Base-by-base conservation (phyloP, 345 rosid species). In the Conringia planisiliqua region DNA sequence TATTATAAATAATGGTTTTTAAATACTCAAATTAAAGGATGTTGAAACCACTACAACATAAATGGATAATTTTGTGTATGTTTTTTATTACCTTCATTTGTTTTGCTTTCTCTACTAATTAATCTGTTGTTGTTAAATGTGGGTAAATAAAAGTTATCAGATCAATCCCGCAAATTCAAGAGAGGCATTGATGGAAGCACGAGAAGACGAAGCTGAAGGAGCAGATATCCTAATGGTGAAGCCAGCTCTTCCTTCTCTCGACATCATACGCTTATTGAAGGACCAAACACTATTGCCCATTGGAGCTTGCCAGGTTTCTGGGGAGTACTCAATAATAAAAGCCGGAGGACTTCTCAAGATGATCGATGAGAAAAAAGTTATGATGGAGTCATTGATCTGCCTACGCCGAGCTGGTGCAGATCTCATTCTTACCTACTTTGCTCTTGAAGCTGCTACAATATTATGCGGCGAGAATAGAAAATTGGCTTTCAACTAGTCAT, bases 251-350 rank as follows among this genome's bases (percentile, higher is more conserved):
- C 92, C 97, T 54, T 94, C 91, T 83, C 81, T 94, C 79, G 98
- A 94, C 66, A 86, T 94, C 73, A 90, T 94, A 78, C 86, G 93
- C 65, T 92, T 90, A 69, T 84, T 94, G 54, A 87, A 88, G 63
- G 86, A 94, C 40, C 73, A 85, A 14, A 86, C 88, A 72, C 78
- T 88, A 38, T 73, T 94, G 80, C 97, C 97, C 6, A 87, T 91
- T 71, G 98, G 93, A 60, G 97, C 97, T 36, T 90, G 89, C 73
- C 98, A 76, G 13, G 79, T 76, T 24, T 76, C 79, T 13, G 99
- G 99, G 48, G 97, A 94, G 72, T 94, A 94, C 85, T 90, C 97
- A 0, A 92, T 95, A 93, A 95, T 95, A 63, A 95, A 92, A 78
- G 97, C 97, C 4, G 97, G 92, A 0, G 93, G 92, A 54, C 85